Conservation (phyloP, 1,139 yeast species). For the Yamadazyma sp. region DNA sequence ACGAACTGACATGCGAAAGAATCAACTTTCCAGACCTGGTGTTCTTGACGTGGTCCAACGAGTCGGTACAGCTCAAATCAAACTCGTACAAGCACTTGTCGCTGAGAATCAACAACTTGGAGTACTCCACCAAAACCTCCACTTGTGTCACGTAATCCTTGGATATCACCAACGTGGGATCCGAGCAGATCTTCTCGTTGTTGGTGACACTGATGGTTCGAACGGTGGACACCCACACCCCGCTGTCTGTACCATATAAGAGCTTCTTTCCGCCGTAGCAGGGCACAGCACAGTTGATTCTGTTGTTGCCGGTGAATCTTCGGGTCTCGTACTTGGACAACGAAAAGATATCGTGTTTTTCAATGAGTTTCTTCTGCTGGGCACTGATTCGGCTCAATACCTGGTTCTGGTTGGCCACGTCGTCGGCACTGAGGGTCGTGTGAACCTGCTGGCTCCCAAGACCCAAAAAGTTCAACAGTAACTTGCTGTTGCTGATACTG, state of each 20-base stretch:
- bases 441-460: slow-evolving; percentile 48
- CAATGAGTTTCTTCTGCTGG: slow-evolving; percentile 75
- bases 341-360: slow-evolving; percentile 77
- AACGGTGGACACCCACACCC: slow-evolving; percentile 78
- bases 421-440: slow-evolving; percentile 47
- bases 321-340: slow-evolving; percentile 71
- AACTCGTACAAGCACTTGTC: slow-evolving; percentile 84
- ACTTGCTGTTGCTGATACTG: slow-evolving; percentile 34
- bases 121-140: slow-evolving; percentile 90
- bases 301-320: slow-evolving; percentile 67
- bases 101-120: slow-evolving; percentile 74
- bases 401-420: slow-evolving; percentile 67
- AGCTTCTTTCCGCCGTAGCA: slow-evolving; percentile 93
- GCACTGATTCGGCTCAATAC: slow-evolving; percentile 75
- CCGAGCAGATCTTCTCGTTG: slow-evolving; percentile 55
- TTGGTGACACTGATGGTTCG: slow-evolving; percentile 45
- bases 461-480: slow-evolving; percentile 50
- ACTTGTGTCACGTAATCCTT: slow-evolving; percentile 82
- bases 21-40: slow-evolving; percentile 76
- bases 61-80: slow-evolving; percentile 67
- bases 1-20: slow-evolving; percentile 81
- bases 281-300: slow-evolving; percentile 90
- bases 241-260: slow-evolving; percentile 88
- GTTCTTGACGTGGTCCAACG: slow-evolving; percentile 68
- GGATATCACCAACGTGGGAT: slow-evolving; percentile 77